Conservation (phyloP, 2,329 filamentous ascomycete genomes). For the Colletotrichum caudatum region DNA sequence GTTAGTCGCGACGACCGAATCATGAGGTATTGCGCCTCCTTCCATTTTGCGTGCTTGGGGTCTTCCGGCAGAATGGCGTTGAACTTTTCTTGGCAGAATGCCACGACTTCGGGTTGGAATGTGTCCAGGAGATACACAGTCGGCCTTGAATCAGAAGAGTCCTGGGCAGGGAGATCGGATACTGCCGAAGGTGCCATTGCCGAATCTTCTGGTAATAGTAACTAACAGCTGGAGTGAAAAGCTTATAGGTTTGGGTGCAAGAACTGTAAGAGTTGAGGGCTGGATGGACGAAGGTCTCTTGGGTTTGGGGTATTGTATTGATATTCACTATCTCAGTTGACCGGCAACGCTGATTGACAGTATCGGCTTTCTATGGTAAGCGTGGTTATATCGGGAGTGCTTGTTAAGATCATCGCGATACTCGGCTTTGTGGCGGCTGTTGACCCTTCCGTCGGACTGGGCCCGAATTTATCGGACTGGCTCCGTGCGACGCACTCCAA, state of each 20-base stretch:
- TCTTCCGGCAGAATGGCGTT: slow-evolving; percentile 53
- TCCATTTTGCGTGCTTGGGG: slow-evolving; percentile 53
- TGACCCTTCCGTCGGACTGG: not conserved
- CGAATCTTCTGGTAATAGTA: not conserved
- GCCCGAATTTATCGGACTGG: not conserved
- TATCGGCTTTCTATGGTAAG: not conserved
- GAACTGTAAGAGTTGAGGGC: not conserved
- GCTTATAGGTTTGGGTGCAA: not conserved
- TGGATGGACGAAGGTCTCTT: not conserved
- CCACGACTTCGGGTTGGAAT: slow-evolving; percentile 53
- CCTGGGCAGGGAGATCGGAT: not conserved
- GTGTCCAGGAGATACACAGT: slow-evolving; percentile 56
- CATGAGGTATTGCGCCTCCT: slow-evolving; percentile 54
- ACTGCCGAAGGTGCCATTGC: slow-evolving; percentile 18
- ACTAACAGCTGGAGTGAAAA: not conserved
- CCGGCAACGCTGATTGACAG: not conserved
- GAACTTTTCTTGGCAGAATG: slow-evolving; percentile 53
- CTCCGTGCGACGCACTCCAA: not conserved
- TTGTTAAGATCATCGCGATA: not conserved
- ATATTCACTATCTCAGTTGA: not conserved
- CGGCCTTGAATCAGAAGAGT: slow-evolving; percentile 46
- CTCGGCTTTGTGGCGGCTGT: not conserved
- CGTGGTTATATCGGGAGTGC: not conserved
- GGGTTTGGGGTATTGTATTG: not conserved
- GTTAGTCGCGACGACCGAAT: slow-evolving; percentile 53